Evolutionary conservation across 257 asterid genomes (phyloP).

Genomic region (Sherardia arvensis): DNA sequence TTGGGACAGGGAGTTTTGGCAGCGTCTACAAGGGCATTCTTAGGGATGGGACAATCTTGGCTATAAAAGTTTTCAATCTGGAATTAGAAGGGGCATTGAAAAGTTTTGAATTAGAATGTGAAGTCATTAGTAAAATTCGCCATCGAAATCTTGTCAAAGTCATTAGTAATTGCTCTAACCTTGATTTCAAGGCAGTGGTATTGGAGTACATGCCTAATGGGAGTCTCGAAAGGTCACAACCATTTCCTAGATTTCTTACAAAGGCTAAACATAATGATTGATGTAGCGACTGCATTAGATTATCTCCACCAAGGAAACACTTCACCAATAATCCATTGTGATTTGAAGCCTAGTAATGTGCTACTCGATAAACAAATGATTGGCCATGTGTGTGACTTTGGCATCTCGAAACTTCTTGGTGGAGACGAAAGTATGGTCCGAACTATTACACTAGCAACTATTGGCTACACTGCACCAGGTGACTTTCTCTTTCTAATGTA

Average conservation of each 20-base stretch:
- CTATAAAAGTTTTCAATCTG: constrained; percentile 3
- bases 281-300: background rate
- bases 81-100: background rate
- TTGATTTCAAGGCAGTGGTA: background rate
- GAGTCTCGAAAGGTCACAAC: background rate
- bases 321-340: constrained; percentile 5
- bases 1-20: background rate
- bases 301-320: background rate
- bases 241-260: background rate
- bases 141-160: constrained; percentile 4
- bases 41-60: background rate
- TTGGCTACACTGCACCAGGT: constrained; percentile 11
- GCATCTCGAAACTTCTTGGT: background rate
- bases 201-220: constrained; percentile 8
- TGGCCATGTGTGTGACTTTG: background rate
- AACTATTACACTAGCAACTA: background rate
- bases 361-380: background rate
- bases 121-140: background rate
- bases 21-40: background rate
- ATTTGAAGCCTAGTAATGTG: constrained; percentile 1
- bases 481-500: too few relatives aligned
- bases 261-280: background rate
- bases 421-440: background rate
- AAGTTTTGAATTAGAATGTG: constrained; percentile 2
- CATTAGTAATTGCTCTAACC: constrained; percentile 4